Evolutionary conservation across 345 rosid genomes (phyloP).

Genomic region (Brassica rapa): DNA sequence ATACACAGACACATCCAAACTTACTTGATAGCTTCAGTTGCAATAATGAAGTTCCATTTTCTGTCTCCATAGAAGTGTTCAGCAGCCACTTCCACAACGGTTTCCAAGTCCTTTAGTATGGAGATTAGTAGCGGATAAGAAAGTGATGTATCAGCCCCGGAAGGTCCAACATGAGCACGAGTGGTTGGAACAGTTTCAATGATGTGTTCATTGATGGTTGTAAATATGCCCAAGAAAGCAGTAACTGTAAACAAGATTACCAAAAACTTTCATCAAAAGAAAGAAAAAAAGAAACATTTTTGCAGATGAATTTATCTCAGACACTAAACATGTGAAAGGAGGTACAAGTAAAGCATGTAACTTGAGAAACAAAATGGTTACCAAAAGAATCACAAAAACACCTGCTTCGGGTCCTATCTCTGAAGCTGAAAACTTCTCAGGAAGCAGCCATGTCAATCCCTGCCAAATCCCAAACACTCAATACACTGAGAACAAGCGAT

Average conservation of each 20-base stretch:
- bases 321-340: neutral
- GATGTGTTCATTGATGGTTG: slow-evolving; percentile 83
- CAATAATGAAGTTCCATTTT: slow-evolving; percentile 88
- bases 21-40: slow-evolving; percentile 82
- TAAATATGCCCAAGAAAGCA: slow-evolving; percentile 77
- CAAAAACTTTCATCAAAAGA: slow-evolving; percentile 22
- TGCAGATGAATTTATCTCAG: neutral
- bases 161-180: slow-evolving; percentile 41
- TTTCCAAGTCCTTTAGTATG: slow-evolving; percentile 80
- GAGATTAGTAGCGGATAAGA: slow-evolving; percentile 79
- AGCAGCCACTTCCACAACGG: slow-evolving; percentile 85
- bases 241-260: slow-evolving; percentile 62
- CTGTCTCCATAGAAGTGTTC: slow-evolving; percentile 78
- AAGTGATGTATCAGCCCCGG: slow-evolving; percentile 51
- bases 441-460: slow-evolving; percentile 98
- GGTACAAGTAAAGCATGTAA: neutral
- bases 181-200: slow-evolving; percentile 61
- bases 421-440: slow-evolving; percentile 81
- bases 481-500: neutral
- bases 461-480: slow-evolving; percentile 36
- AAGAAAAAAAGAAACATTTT: neutral
- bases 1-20: slow-evolving; percentile 16
- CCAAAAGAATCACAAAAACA: slow-evolving; percentile 91
- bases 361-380: slow-evolving; percentile 47
- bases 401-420: slow-evolving; percentile 99